Percentiles rank a stretch among this genome's conserved stretches.
Conservation (phyloP, 495 filamentous ascomycete genomes). For the Geoglossum glabrum region DNA sequence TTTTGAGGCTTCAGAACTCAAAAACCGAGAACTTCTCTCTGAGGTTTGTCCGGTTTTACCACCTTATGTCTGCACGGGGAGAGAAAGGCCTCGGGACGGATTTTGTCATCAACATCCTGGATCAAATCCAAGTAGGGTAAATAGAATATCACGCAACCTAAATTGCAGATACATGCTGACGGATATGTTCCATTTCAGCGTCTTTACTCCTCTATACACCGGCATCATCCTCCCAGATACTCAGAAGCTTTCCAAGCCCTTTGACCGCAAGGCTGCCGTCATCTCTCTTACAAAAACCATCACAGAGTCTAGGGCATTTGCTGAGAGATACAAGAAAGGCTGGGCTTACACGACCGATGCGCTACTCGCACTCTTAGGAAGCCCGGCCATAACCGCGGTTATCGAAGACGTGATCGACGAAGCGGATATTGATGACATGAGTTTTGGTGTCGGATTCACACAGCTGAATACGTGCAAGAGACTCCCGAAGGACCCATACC, state of each 20-base stretch:
- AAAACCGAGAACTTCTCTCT: slow-evolving; percentile 64
- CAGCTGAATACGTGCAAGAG: slow-evolving; percentile 72
- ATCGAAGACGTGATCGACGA: slow-evolving; percentile 62
- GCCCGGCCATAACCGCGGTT: slow-evolving; percentile 52
- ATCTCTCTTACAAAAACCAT: slow-evolving; percentile 81
- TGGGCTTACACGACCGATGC: slow-evolving; percentile 76
- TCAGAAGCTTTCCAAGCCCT: slow-evolving; percentile 60
- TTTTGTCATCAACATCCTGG: slow-evolving; percentile 63
- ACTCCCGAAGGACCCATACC: slow-evolving; percentile 48
- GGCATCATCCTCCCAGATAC: slow-evolving; percentile 73
- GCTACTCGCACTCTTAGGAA: slow-evolving; percentile 69
- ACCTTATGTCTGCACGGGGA: slow-evolving; percentile 60
- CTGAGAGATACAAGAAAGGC: slow-evolving; percentile 53
- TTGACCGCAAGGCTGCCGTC: slow-evolving; percentile 85
- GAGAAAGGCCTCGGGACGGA: slow-evolving; percentile 70
- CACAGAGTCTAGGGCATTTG: slow-evolving; percentile 62
- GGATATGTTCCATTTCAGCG: slow-evolving; percentile 18
- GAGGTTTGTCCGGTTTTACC: slow-evolving; percentile 78
- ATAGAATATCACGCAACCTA: slow-evolving; percentile 7
- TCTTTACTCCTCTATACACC: slow-evolving; percentile 71
- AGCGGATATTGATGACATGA: slow-evolving; percentile 79
- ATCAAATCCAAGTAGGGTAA: slow-evolving; percentile 56
- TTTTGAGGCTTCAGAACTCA: slow-evolving; percentile 56
- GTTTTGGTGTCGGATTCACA: slow-evolving; percentile 87
- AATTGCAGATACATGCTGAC: slow-evolving; percentile 12